Evolutionary conservation across 2,329 filamentous ascomycete species (phyloP), one percentile per base, ranked within the genome.

Genomic region (Neopestalotiopsis sp.): DNA sequence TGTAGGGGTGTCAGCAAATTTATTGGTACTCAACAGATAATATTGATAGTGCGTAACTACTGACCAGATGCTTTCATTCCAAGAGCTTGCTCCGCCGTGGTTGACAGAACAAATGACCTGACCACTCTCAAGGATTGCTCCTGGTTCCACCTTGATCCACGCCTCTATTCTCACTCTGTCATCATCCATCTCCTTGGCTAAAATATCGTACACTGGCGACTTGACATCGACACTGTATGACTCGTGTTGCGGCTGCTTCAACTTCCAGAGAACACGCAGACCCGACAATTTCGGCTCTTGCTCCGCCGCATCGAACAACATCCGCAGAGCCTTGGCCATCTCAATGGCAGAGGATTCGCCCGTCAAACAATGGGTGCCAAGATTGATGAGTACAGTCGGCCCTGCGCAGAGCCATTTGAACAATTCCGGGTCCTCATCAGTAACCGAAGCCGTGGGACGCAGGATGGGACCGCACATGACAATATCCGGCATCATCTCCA

Each of bases 401-500:
- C 67, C 65, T 2, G 40, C 45, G 40, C 62, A 63, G 3, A 74
- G 70, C 71, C 71, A 74, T 17, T 61, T 38, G 4, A 69, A 63
- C 10, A 73, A 32, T 12, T 68, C 67, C 0, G 81, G 75, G 56
- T 88, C 85, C 2, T 79, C 75, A n/a, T 81, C 75, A n/a, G 74
- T 67, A 0, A 84, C 77, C 0, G 81, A 72, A 1, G 74, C 70
- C 1, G 77, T 75, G 0, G 81, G 78, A 0, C 84, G 74, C 0
- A 86, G 71, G 6, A 88, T 86, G 0, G 86, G 85, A 1, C 72
- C 72, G 61, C 71, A 72, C 45, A 67, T 66, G 9, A 69, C 67
- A n/a, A 74, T 24, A 2, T 70, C 65, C 1, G 67, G 28, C 45
- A 68, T 61, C 28, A 69, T 68, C 38, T 60, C 45, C 45, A 68